Evolutionary conservation across 2,329 filamentous ascomycete genomes (phyloP), one percentile per base, ranked within the genome.

Genomic region (Aspergillus fischeri): DNA sequence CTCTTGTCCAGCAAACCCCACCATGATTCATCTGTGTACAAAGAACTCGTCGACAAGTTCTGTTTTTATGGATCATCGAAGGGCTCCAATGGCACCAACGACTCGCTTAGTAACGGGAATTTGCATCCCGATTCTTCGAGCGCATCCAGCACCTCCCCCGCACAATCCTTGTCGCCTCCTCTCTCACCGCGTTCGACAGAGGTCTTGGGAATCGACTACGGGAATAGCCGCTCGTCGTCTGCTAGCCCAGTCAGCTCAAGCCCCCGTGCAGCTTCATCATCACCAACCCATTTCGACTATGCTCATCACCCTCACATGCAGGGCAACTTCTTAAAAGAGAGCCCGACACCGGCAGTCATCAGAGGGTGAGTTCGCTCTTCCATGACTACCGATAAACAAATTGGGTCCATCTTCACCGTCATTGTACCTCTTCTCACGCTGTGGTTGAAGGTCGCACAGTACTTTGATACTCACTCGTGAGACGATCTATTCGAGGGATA

Each of bases 21-120:
- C 69, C 87, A 96, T 64, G 85, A 92, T 59, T 95, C 92, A 63
- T 87, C 91, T 59, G 92, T 93, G 59, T 97, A 99, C 75, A 91
- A 95, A 77, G 94, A 99, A 78, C 84, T 99, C 64, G 89, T 99
- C 75, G 92, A 96, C 81, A 97, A 96, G 81, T 99, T 96, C 83
- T 99, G 94, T 83, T 99, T 97, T 86, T 83, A 79, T 73, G 81
- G 81, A 56, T 81, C 80, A 53, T 71, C 75, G 38, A 78, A 78
- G 67, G 70, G 67, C 44, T 73, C 75, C 48, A 49, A 52, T n/a
- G 24, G 17, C 50, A 53, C 42, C 49, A 58, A 47, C 38, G 11
- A 14, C 47, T 28, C 45, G 8, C 35, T 44, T 24, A 41, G 50
- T 20, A 47, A 32, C 21, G 25, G 51, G 14, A 49, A 53, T 28